Percentiles rank a stretch among this genome's conserved stretches.
Conservation (phyloP, 129 eudicot genomes). For the Flaveria brownii region DNA sequence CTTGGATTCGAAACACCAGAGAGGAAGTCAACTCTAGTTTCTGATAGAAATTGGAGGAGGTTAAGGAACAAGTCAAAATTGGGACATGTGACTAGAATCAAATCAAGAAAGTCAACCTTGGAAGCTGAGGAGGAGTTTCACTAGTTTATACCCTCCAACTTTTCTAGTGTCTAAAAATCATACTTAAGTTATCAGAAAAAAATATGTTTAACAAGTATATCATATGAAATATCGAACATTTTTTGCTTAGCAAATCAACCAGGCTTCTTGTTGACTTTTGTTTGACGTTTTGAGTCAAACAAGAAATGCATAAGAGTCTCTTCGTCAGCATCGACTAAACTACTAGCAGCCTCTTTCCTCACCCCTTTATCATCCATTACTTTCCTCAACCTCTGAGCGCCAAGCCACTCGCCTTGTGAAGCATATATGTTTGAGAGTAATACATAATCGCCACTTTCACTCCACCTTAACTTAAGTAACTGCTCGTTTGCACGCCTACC, state of each 20-base stretch:
- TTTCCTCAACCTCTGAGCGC: slow-evolving; percentile 58
- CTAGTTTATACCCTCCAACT: too few relatives aligned
- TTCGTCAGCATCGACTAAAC: slow-evolving; percentile 51
- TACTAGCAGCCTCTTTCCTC: slow-evolving; percentile 64
- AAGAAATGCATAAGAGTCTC: slow-evolving; percentile 40
- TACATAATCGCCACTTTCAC: slow-evolving; percentile 78
- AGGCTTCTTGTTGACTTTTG: not conserved
- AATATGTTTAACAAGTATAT: not conserved
- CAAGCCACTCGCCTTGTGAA: slow-evolving; percentile 67
- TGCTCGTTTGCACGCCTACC: slow-evolving; percentile 56
- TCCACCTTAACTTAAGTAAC: slow-evolving; percentile 50
- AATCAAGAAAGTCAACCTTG: too few relatives aligned
- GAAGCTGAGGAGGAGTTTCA: not conserved
- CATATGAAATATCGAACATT: slow-evolving; percentile 7
- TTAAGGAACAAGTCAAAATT: too few relatives aligned
- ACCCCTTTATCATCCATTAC: slow-evolving; percentile 78
- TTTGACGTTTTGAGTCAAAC: slow-evolving; percentile 36
- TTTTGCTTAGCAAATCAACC: slow-evolving; percentile 3
- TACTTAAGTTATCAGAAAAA: not conserved
- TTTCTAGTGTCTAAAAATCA: not conserved
- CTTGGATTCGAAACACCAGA: not conserved
- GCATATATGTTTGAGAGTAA: slow-evolving; percentile 73
- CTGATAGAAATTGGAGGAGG: too few relatives aligned
- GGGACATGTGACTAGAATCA: too few relatives aligned
- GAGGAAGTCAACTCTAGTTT: slow-evolving; percentile 18